A percentile compares a stretch with the other conserved stretches of the same genome.
phyloP scores from a whole-genome alignment of 2,329 filamentous ascomycete species.

The Drechslerella dactyloides region DNA sequence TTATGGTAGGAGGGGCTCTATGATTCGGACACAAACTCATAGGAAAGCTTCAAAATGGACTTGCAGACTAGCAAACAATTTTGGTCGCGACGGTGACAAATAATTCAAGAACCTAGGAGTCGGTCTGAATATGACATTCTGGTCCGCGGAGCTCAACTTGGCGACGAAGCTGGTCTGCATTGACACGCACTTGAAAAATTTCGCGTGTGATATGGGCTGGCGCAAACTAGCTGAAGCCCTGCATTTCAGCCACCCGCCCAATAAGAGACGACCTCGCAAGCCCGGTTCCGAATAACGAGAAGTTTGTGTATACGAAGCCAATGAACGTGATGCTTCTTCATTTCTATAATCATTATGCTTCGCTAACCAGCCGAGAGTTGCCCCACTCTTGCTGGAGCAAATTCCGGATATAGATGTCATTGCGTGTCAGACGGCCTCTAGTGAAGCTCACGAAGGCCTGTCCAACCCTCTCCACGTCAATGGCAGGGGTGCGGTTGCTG shows the following conservation, averaged over 20 bases:
- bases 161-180: not conserved
- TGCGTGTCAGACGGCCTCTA: not conserved
- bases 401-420: not conserved
- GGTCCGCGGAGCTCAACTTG: not conserved
- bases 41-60: not conserved
- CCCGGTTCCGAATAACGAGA: too few species aligned
- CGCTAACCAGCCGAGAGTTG: not conserved
- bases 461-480: slow-evolving; percentile 3
- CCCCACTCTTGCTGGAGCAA: not conserved
- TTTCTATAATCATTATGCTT: not conserved
- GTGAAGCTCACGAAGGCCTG: slow-evolving; percentile 3
- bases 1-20: not conserved
- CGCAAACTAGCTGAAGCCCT: not conserved
- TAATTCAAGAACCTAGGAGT: too few species aligned
- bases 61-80: not conserved
- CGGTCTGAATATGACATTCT: too few species aligned
- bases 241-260: not conserved
- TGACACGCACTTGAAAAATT: too few species aligned
- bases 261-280: too few species aligned
- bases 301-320: too few species aligned
- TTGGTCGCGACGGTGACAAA: not conserved
- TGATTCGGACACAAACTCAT: not conserved
- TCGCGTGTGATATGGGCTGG: too few species aligned
- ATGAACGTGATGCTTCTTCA: too few species aligned
- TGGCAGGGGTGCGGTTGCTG: not conserved